Percentiles rank a stretch among this genome's conserved stretches.
Conservation (phyloP, 1,139 yeast genomes). For the Hyphopichia pseudoburtonii region DNA sequence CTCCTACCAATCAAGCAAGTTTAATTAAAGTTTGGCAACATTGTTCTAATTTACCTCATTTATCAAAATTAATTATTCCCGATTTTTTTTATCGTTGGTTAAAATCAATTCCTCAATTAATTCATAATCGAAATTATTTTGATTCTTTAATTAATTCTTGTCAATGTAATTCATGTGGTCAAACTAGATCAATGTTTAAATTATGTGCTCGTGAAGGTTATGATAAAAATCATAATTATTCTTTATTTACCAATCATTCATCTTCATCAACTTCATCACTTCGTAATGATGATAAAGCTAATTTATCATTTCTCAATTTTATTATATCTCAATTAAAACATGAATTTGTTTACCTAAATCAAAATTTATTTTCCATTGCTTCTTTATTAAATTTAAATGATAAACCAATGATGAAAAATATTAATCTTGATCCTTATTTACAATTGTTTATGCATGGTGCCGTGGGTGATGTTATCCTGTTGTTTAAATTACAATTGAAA, state of each 20-base stretch:
- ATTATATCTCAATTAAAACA: slow-evolving; percentile 20
- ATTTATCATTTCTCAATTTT: slow-evolving; percentile 19
- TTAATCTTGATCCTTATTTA: slow-evolving; percentile 2
- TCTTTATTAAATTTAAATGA: slow-evolving; percentile 20
- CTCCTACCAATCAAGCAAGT: slow-evolving; percentile 9
- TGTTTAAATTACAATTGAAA: slow-evolving; percentile 5
- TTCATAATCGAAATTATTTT: slow-evolving; percentile 11
- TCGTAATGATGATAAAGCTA: slow-evolving; percentile 9
- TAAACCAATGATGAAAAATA: slow-evolving; percentile 13
- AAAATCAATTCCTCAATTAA: slow-evolving; percentile 13
- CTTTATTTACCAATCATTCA: not conserved
- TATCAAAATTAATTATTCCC: slow-evolving; percentile 19
- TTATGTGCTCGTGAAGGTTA: slow-evolving; percentile 17
- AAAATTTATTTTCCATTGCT: slow-evolving; percentile 21
- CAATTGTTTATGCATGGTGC: slow-evolving; percentile 9
- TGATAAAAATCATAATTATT: slow-evolving; percentile 13
- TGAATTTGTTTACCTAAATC: slow-evolving; percentile 18
- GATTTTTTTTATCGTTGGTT: slow-evolving; percentile 28
- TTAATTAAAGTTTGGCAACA: slow-evolving; percentile 7
- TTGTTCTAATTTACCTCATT: slow-evolving; percentile 10
- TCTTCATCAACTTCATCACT: not conserved
- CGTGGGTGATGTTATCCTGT: slow-evolving; percentile 5
- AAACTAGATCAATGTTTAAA: slow-evolving; percentile 15
- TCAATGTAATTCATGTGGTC: slow-evolving; percentile 17
- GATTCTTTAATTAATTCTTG: slow-evolving; percentile 22